These are phyloP conservation scores for Globisporangium radiosum DNA, from an alignment of 352 stramenopile genomes.

Conservation along the genomic window DNA sequence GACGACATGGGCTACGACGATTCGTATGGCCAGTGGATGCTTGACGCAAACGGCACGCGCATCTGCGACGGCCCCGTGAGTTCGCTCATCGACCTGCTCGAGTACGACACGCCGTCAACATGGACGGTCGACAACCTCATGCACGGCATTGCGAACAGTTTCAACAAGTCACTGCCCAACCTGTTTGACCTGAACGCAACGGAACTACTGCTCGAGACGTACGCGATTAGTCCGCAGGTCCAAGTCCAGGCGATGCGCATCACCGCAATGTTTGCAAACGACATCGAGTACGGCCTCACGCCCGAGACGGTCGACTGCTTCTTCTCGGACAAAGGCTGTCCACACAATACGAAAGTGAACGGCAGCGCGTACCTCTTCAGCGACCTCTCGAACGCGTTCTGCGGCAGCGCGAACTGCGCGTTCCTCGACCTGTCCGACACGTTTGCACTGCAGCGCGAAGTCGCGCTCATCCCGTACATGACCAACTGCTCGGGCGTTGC, in stretches of 20 bases:
- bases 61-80: conserved; percentile 31
- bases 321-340: conserved; percentile 6
- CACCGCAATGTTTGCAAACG: conserved; percentile 17
- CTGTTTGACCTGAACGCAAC: conserved; percentile 11
- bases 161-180: conserved; percentile 26
- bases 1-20: conserved; percentile 10
- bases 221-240: conserved; percentile 1
- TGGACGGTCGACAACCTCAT: conserved; percentile 11
- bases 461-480: conserved; percentile 24
- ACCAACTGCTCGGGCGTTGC: conserved; percentile 21
- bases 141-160: conserved; percentile 12
- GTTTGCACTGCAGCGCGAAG: conserved; percentile 29
- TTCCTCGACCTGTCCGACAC: conserved; percentile 27
- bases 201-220: conserved; percentile 10
- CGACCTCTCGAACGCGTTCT: conserved; percentile 22
- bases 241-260: conserved; percentile 22
- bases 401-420: conserved; percentile 22
- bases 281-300: conserved; percentile 16
- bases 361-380: conserved; percentile 14
- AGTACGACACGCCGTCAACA: background rate
- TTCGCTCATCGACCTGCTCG: conserved; percentile 26
- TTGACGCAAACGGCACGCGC: conserved; percentile 22
- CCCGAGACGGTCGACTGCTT: conserved; percentile 11
- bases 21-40: conserved; percentile 19
- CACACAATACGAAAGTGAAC: conserved; percentile 7